These are phyloP conservation scores for Flueggea neowawraea DNA, from an alignment of 441 rosid genomes.

Conservation along the genomic window DNA sequence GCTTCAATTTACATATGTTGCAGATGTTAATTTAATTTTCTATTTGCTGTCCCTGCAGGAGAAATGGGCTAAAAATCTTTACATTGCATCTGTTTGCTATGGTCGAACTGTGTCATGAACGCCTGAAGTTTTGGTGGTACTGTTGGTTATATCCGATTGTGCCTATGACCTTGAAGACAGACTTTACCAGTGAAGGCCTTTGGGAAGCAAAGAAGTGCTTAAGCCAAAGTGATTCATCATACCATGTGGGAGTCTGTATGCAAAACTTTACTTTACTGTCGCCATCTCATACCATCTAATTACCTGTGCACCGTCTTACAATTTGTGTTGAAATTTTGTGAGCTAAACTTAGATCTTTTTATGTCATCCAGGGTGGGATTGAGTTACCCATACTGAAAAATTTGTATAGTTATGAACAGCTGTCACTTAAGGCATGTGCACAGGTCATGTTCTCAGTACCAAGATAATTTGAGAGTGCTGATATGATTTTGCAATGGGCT, in stretches of 20 bases:
- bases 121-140: slow-evolving; percentile 24
- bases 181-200: slow-evolving; percentile 6
- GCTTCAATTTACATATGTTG: background rate
- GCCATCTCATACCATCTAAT: slow-evolving; percentile 34
- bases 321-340: slow-evolving; percentile 31
- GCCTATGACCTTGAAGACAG: slow-evolving; percentile 14
- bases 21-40: background rate
- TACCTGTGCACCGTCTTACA: slow-evolving; percentile 39
- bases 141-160: slow-evolving; percentile 20
- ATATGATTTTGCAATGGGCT: slow-evolving; percentile 21
- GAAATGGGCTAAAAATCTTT: slow-evolving; percentile 30
- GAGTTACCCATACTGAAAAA: slow-evolving; percentile 13
- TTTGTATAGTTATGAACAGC: slow-evolving; percentile 38
- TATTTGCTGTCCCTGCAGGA: slow-evolving; percentile 18
- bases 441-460: slow-evolving; percentile 25
- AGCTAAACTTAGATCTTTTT: slow-evolving; percentile 14
- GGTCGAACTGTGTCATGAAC: slow-evolving; percentile 36
- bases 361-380: slow-evolving; percentile 17
- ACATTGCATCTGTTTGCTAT: slow-evolving; percentile 28
- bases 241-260: slow-evolving; percentile 39
- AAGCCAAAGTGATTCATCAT: slow-evolving; percentile 30
- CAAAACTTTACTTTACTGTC: slow-evolving; percentile 33
- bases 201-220: slow-evolving; percentile 27
- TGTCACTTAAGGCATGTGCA: slow-evolving; percentile 39
- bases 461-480: slow-evolving; percentile 25